Percentiles rank a stretch among this genome's conserved stretches.
Evolutionary conservation across 768 basidiomycete genomes (phyloP).

Genomic region (Mycena galericulata): DNA sequence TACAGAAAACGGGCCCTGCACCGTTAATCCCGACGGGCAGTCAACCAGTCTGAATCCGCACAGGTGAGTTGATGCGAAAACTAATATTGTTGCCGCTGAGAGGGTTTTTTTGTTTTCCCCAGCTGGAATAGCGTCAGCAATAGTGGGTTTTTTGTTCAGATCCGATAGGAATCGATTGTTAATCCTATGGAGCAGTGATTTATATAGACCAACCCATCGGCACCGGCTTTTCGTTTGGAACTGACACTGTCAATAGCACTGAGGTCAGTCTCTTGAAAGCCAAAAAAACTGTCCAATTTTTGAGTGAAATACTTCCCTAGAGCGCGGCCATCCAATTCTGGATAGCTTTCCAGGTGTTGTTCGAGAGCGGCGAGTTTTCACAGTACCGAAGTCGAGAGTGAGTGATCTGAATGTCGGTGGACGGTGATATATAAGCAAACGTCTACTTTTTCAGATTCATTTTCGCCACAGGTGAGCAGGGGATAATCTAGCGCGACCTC

Average conservation of each 20-base stretch:
- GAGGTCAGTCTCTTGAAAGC: constrained; percentile 33
- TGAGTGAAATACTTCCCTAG: not conserved
- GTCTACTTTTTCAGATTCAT: constrained; percentile 57
- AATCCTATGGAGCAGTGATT: constrained; percentile 58
- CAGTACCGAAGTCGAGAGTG: constrained; percentile 67
- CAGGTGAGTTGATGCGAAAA: constrained; percentile 50
- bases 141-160: constrained; percentile 46
- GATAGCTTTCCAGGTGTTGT: constrained; percentile 72
- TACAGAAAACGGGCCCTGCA: constrained; percentile 73
- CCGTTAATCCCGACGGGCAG: constrained; percentile 64
- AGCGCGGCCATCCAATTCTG: constrained; percentile 70
- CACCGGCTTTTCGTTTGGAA: constrained; percentile 73
- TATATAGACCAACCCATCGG: constrained; percentile 80
- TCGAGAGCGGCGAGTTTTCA: constrained; percentile 66
- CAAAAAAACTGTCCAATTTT: no score
- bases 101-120: not conserved
- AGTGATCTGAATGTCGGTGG: constrained; percentile 29
- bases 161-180: not conserved
- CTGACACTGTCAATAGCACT: constrained; percentile 68
- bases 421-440: not conserved
- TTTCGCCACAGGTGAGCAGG: constrained; percentile 56
- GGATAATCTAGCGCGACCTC: not conserved
- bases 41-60: constrained; percentile 70
- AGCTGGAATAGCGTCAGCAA: constrained; percentile 81
- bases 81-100: not conserved